Evolutionary conservation across 2,329 filamentous ascomycete species (phyloP).

Genomic region (Gaeumannomyces sp.): DNA sequence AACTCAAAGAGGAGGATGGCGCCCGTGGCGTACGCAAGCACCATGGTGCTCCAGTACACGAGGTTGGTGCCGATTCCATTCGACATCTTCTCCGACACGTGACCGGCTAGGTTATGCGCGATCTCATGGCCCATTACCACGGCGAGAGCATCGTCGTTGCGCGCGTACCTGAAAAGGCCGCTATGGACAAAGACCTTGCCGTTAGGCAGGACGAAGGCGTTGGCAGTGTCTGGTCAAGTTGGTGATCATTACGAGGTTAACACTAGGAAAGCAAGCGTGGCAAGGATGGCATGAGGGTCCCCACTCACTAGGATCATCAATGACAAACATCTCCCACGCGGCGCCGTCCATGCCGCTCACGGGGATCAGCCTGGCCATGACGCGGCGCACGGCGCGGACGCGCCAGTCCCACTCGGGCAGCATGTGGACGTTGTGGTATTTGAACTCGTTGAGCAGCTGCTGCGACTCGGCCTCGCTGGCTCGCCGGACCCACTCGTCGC

Average conservation of each 20-base stretch:
- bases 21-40: constrained; percentile 39
- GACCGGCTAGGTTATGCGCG: constrained; percentile 66
- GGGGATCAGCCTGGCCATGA: constrained; percentile 61
- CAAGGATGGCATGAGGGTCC: background rate
- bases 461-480: constrained; percentile 49
- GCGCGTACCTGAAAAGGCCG: constrained; percentile 62
- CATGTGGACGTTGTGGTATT: constrained; percentile 47
- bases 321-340: constrained; percentile 69
- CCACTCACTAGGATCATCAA: constrained; percentile 50
- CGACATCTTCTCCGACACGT: constrained; percentile 58
- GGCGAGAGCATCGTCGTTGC: constrained; percentile 63
- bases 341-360: constrained; percentile 53
- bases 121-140: constrained; percentile 76
- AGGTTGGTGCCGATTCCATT: constrained; percentile 46
- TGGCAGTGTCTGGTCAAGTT: constrained; percentile 40
- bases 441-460: constrained; percentile 47
- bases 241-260: background rate
- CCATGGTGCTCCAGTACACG: constrained; percentile 41
- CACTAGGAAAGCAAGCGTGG: background rate
- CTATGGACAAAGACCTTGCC: constrained; percentile 77
- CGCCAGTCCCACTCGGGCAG: constrained; percentile 55
- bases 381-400: constrained; percentile 49
- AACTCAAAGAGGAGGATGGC: constrained; percentile 53
- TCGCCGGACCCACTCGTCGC: constrained; percentile 45
- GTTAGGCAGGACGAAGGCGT: constrained; percentile 73